phyloP scores from a whole-genome alignment of 352 stramenopile genomes.

The Phytophthora capsici region DNA sequence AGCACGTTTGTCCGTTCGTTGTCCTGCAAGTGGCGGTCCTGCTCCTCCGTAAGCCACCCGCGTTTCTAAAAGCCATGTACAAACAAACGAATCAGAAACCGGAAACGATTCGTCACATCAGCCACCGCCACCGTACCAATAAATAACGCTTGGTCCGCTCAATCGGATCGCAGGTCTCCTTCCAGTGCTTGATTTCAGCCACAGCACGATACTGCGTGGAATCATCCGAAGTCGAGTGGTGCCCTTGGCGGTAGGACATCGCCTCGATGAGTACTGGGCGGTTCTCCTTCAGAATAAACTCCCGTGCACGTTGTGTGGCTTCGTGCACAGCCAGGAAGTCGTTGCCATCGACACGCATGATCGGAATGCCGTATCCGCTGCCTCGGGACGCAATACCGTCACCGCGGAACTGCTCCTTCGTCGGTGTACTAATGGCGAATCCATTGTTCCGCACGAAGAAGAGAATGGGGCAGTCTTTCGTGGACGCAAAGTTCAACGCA shows the following conservation, averaged over 20 bases:
- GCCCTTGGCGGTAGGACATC: slow-evolving; percentile 98
- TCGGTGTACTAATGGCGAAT: slow-evolving; percentile 97
- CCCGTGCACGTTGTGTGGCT: slow-evolving; percentile 89
- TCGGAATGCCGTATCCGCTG: slow-evolving; percentile 96
- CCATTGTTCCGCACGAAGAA: slow-evolving; percentile 99
- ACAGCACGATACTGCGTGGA: slow-evolving; percentile 94
- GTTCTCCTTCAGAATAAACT: slow-evolving; percentile 90
- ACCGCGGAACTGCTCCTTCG: slow-evolving; percentile 96
- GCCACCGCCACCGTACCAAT: slow-evolving; percentile 45
- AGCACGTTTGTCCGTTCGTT: slow-evolving; percentile 90
- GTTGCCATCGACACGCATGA: slow-evolving; percentile 98
- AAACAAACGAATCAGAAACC: neutral
- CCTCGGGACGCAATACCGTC: slow-evolving; percentile 96
- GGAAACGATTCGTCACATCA: neutral
- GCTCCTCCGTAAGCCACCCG: slow-evolving; percentile 90
- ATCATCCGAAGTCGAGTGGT: slow-evolving; percentile 99
- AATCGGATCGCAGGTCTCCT: slow-evolving; percentile 91
- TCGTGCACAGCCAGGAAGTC: slow-evolving; percentile 97
- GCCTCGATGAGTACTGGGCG: slow-evolving; percentile 96
- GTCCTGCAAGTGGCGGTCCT: slow-evolving; percentile 84
- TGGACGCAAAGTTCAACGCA: slow-evolving; percentile 96
- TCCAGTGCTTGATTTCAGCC: slow-evolving; percentile 94
- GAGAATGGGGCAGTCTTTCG: slow-evolving; percentile 94
- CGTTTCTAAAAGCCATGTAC: slow-evolving; percentile 49
- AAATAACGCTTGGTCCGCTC: slow-evolving; percentile 93